phyloP scores from a whole-genome alignment of 2,329 filamentous ascomycete species.

The Colletotrichum falcatum region DNA sequence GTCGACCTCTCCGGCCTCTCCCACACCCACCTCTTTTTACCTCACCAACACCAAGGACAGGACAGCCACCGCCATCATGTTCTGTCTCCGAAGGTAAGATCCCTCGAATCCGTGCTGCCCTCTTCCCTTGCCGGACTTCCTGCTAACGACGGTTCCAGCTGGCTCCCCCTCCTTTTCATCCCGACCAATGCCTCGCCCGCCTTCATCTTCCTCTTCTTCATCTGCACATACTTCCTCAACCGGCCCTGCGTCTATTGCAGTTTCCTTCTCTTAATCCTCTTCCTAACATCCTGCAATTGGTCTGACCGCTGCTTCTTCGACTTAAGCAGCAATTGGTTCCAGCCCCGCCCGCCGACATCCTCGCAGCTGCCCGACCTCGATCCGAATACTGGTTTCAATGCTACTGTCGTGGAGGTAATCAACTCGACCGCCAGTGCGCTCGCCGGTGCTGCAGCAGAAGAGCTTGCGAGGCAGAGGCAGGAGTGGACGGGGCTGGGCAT shows the following conservation, averaged over 20 bases:
- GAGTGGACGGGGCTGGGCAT: slow-evolving; percentile 83
- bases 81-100: slow-evolving; percentile 70
- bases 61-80: slow-evolving; percentile 58
- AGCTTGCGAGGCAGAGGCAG: slow-evolving; percentile 63
- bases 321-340: slow-evolving; percentile 92
- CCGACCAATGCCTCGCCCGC: slow-evolving; percentile 86
- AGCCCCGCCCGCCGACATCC: slow-evolving; percentile 71
- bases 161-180: slow-evolving; percentile 89
- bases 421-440: slow-evolving; percentile 79
- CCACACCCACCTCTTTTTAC: slow-evolving; percentile 13
- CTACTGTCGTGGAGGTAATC: slow-evolving; percentile 66
- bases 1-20: slow-evolving; percentile 16
- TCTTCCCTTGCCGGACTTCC: slow-evolving; percentile 26
- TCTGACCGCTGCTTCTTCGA: slow-evolving; percentile 94
- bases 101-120: neutral
- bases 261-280: slow-evolving; percentile 92
- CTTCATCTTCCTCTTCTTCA: slow-evolving; percentile 89
- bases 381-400: slow-evolving; percentile 56
- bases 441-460: slow-evolving; percentile 74
- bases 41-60: neutral
- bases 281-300: slow-evolving; percentile 92
- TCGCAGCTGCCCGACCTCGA: slow-evolving; percentile 45
- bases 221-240: slow-evolving; percentile 95
- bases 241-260: slow-evolving; percentile 98
- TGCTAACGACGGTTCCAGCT: slow-evolving; percentile 61